Percentiles rank a stretch among this genome's conserved stretches.
Evolutionary conservation across 208 protist genomes (phyloP).

Genomic region (Crithidia thermophila): DNA sequence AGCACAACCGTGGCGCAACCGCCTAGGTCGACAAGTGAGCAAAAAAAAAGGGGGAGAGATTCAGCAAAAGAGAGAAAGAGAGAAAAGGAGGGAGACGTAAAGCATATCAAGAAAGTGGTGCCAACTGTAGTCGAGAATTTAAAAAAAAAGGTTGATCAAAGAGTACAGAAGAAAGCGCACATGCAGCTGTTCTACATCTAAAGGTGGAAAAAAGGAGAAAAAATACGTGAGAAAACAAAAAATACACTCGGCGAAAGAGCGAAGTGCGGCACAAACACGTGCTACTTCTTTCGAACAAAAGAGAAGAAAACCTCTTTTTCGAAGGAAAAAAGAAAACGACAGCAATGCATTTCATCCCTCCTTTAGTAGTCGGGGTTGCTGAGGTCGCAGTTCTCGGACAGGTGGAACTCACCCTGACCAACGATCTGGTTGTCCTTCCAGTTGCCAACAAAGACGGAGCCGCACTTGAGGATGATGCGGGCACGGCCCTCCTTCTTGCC

Average conservation of each 20-base stretch:
- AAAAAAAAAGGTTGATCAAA: not conserved
- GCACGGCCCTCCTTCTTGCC: slow-evolving; percentile 91
- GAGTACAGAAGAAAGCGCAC: not conserved
- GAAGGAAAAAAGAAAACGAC: slow-evolving; percentile 4
- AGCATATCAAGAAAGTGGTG: not conserved
- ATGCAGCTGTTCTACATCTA: slow-evolving; percentile 20
- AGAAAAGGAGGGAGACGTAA: not conserved
- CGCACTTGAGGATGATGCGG: slow-evolving; percentile 91
- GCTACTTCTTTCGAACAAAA: slow-evolving; percentile 7
- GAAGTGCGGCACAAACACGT: not conserved
- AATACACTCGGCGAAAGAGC: too few relatives aligned
- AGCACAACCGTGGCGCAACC: too few relatives aligned
- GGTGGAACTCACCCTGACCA: slow-evolving; percentile 86
- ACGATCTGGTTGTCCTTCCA: slow-evolving; percentile 91
- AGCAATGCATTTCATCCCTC: not conserved
- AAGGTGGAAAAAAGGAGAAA: too few relatives aligned
- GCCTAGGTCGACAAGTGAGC: too few relatives aligned
- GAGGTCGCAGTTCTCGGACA: slow-evolving; percentile 90
- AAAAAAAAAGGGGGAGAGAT: not conserved
- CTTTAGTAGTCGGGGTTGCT: slow-evolving; percentile 91
- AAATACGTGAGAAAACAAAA: not conserved
- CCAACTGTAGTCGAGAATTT: not conserved
- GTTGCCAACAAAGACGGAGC: slow-evolving; percentile 82
- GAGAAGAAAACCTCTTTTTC: slow-evolving; percentile 9
- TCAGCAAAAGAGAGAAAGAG: not conserved